phyloP scores from a whole-genome alignment of 768 basidiomycete species.

The Termitomyces sp. region DNA sequence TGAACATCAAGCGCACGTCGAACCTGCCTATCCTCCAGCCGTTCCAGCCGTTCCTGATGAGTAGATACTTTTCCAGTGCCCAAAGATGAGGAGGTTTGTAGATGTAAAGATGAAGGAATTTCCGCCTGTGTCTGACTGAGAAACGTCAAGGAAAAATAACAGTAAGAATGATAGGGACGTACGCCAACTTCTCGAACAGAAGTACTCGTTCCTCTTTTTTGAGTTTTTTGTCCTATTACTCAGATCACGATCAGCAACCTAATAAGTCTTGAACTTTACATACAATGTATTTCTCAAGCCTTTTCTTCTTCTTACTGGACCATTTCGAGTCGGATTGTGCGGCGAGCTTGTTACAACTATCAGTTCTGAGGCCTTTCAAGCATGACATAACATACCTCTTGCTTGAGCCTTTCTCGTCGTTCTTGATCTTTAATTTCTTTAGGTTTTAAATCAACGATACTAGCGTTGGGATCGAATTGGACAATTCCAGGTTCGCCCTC shows the following conservation, averaged over 20 bases:
- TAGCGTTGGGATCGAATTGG: slow-evolving; percentile 50
- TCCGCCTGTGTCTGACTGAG: slow-evolving; percentile 73
- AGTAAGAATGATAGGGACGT: slow-evolving; percentile 22
- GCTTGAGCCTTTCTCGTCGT: slow-evolving; percentile 49
- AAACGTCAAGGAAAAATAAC: slow-evolving; percentile 17
- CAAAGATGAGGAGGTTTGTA: slow-evolving; percentile 80
- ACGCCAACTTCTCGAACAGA: slow-evolving; percentile 82
- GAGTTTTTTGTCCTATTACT: slow-evolving; percentile 78
- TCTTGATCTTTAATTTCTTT: slow-evolving; percentile 57
- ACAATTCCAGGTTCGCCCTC: slow-evolving; percentile 11
- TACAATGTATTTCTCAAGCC: slow-evolving; percentile 91
- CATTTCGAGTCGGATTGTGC: slow-evolving; percentile 63
- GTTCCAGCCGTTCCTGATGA: slow-evolving; percentile 53
- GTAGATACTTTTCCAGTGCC: slow-evolving; percentile 67
- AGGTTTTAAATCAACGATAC: slow-evolving; percentile 51
- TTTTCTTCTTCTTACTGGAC: slow-evolving; percentile 80
- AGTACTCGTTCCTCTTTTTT: slow-evolving; percentile 80
- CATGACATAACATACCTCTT: slow-evolving; percentile 41
- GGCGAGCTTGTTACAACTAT: slow-evolving; percentile 27
- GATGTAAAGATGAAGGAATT: slow-evolving; percentile 45
- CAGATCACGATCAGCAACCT: not conserved
- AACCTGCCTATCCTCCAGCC: slow-evolving; percentile 53
- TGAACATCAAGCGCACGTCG: slow-evolving; percentile 45
- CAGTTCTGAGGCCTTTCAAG: not conserved
- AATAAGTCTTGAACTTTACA: slow-evolving; percentile 18